Evolutionary conservation across 202 grass and related monocot species (phyloP), one percentile per base, ranked within the genome.

Genomic region (Zizania palustris): DNA sequence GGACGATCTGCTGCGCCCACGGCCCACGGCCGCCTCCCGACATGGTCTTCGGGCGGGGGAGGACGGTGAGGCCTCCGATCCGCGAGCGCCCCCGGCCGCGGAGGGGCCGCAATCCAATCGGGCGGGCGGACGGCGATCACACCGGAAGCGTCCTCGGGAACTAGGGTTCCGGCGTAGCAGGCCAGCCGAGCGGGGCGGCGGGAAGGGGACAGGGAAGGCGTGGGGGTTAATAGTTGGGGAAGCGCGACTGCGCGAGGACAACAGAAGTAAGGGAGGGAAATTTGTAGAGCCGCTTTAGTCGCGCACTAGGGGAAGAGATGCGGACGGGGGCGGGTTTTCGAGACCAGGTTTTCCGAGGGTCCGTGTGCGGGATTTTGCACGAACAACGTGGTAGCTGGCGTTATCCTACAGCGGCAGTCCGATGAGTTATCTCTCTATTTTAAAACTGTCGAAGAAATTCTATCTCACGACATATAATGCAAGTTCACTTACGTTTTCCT

Each of bases 231-330:
- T 64, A 67, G 42, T 70, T 74, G 66, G 73, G 37, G 80, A 73
- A 74, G 59, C 53, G 76, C 65, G 88, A 60, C 75, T 9, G 50
- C 50, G 16, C n/a, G 50, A 54, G 80, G 80, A 86, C 63, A 61
- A 77, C 67, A 2, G 67, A 86, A 76, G 79, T 60, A 84, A 60
- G 85, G 67, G 80, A 84, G 83, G 85, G 84, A 87, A 92, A 93
- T 91, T 88, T 65, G 45, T 67, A 82, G 82, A 79, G 82, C 59
- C 1, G 53, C 39, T 72, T 77, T 82, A 35, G 72, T 81, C 54
- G 76, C 66, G 65, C 58, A 54, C 59, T 69, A 62, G 60, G 71
- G 83, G 77, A 80, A 79, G 90, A 85, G 80, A 84, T 37, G 20
- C 79, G 88, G 93, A 28, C 28, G 28, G 28, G 28, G 28, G 28